Evolutionary conservation across 768 basidiomycete genomes (phyloP), one percentile per base, ranked within the genome.

Genomic region (Leccinum aurantiacum): DNA sequence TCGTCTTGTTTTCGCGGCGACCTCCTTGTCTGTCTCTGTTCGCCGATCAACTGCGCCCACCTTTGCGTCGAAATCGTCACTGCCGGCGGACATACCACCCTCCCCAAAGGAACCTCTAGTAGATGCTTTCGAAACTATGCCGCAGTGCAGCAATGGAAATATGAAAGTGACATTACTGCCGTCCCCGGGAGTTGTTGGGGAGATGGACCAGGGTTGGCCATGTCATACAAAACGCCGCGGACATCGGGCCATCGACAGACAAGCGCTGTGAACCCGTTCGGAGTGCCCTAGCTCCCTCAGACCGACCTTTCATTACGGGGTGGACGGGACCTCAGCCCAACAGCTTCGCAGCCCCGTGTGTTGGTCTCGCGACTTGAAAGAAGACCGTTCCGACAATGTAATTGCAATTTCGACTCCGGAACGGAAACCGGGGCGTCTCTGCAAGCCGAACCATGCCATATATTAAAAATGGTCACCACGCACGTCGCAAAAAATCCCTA

Each of bases 261-360:
- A 57, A 41, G 35, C 62, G 53, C 68, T 60, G 60, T 60, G 56
- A 61, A 63, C 60, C 41, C 58, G 61, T 38, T 37, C 44, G 56
- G 56, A 53, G 52, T 57, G 49, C 63, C 53, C 57, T 49, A 19
- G 54, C 48, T 48, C 60, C 54, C 57, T 44, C 60, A 46, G 38
- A 54, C 67, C 59, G 53, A 62, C 57, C 17, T n/a, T 70, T 66
- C 67, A 65, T 62, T 64, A 56, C 70, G 68, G 64, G 64, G 63
- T 44, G 58, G 37, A 53, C 63, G 68, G 57, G 55, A 49, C 51
- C 52, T 59, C 41, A 51, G 44, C 19, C 51, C n/a, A 44, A 60
- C 48, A 44, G 47, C 64, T 54, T 69, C 60, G 52, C 46, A 53
- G 8, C 62, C 62, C 60, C 68, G 54, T 54, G 60, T 62, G 19